A percentile compares a stretch with the other conserved stretches of the same genome.
Evolutionary conservation across 305 asterid genomes (phyloP).

Genomic region (Fraxinus dipetala): DNA sequence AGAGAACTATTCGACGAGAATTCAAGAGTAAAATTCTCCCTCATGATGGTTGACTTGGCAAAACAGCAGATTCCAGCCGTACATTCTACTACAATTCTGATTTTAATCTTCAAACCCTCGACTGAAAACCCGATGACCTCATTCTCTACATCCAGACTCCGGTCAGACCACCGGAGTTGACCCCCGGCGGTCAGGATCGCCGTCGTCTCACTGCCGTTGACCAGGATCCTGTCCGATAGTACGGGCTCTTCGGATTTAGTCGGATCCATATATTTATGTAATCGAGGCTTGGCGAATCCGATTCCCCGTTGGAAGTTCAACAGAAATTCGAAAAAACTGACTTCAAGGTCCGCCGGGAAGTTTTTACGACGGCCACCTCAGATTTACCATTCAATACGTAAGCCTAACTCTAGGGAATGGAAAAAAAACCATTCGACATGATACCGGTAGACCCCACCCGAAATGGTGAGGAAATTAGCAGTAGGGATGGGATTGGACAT

Average conservation of each 20-base stretch:
- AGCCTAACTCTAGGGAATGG: too few species aligned
- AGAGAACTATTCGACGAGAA: constrained; percentile 48
- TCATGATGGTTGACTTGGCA: constrained; percentile 26
- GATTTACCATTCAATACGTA: too few species aligned
- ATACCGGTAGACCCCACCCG: too few species aligned
- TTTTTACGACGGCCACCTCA: too few species aligned
- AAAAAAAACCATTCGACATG: too few species aligned
- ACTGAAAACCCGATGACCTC: constrained; percentile 72
- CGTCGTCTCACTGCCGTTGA: constrained; percentile 39
- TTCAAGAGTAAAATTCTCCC: constrained; percentile 60
- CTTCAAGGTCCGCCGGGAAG: neutral
- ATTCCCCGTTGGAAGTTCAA: neutral
- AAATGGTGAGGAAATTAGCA: too few species aligned
- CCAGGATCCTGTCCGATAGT: constrained; percentile 48
- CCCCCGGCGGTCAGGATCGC: constrained; percentile 60
- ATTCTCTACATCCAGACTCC: constrained; percentile 49
- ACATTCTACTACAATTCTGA: constrained; percentile 47
- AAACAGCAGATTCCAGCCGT: constrained; percentile 49
- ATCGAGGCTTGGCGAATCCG: neutral
- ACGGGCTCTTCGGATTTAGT: constrained; percentile 44
- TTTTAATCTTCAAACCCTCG: constrained; percentile 46
- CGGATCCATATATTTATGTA: constrained; percentile 26
- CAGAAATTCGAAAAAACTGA: neutral
- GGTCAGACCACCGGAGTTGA: constrained; percentile 49
- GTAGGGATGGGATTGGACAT: too few species aligned